These are phyloP conservation scores for Akebia trifoliata DNA, from an alignment of 164 flowering plant genomes.

Conservation along the genomic window DNA sequence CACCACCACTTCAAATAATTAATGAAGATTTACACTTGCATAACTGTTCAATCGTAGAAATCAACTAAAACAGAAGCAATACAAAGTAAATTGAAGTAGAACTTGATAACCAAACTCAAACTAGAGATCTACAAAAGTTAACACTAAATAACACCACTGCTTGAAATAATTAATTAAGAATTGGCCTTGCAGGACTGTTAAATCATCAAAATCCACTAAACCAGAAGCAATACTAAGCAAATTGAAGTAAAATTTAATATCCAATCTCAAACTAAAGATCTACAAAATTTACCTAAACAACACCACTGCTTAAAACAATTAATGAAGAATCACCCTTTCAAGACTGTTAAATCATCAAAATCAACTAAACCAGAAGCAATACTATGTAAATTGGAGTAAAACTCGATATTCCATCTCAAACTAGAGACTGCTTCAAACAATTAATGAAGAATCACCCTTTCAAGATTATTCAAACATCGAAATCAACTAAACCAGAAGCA, in stretches of 20 bases:
- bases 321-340: not conserved
- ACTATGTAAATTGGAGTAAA: not conserved
- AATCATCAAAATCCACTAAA: not conserved
- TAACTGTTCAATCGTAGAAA: not conserved
- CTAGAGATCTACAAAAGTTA: no score
- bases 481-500: not conserved
- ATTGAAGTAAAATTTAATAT: not conserved
- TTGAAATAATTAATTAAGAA: no score
- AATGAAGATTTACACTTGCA: not conserved
- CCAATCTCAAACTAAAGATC: no score
- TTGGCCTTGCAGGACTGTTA: not conserved
- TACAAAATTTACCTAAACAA: no score
- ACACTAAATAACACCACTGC: no score
- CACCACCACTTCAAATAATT: not conserved
- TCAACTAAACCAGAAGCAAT: not conserved
- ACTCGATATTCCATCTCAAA: no score
- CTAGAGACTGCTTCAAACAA: no score
- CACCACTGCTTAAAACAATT: not conserved
- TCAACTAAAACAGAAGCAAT: not conserved
- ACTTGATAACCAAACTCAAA: no score
- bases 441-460: not conserved
- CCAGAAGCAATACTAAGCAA: not conserved
- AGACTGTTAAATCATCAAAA: not conserved
- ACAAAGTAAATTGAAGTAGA: not conserved
- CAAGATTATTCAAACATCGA: not conserved